phyloP scores from a whole-genome alignment of 2,329 filamentous ascomycete species.

The Trichothecium roseum region DNA sequence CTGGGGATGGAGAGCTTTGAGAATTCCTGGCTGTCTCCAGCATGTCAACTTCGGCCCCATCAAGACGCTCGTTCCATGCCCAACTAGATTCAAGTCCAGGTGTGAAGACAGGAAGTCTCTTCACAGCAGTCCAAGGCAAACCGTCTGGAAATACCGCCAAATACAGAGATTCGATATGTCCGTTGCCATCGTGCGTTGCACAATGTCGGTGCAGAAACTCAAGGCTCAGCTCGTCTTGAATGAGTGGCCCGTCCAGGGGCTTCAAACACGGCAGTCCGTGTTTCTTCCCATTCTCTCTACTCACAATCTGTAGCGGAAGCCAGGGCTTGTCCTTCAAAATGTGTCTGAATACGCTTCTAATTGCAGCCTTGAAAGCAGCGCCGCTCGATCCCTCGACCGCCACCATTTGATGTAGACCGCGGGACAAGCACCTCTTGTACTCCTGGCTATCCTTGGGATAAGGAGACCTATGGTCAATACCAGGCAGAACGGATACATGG shows the following conservation, averaged over 20 bases:
- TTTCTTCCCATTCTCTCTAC: slow-evolving; percentile 44
- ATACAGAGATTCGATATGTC: slow-evolving; percentile 48
- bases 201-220: slow-evolving; percentile 43
- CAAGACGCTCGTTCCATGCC: slow-evolving; percentile 39
- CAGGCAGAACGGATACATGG: slow-evolving; percentile 48
- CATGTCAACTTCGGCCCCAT: slow-evolving; percentile 22
- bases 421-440: slow-evolving; percentile 50
- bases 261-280: slow-evolving; percentile 49
- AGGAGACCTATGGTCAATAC: slow-evolving; percentile 42
- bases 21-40: slow-evolving; percentile 19
- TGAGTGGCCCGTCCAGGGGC: slow-evolving; percentile 34
- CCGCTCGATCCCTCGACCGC: slow-evolving; percentile 39
- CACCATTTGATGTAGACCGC: slow-evolving; percentile 47
- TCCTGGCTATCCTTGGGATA: slow-evolving; percentile 52
- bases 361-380: slow-evolving; percentile 36
- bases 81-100: slow-evolving; percentile 45
- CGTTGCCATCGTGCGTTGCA: slow-evolving; percentile 42
- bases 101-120: slow-evolving; percentile 34
- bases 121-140: slow-evolving; percentile 45
- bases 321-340: slow-evolving; percentile 40
- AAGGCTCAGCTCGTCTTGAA: slow-evolving; percentile 32
- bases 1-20: slow-evolving; percentile 13
- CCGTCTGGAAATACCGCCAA: slow-evolving; percentile 44
- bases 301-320: slow-evolving; percentile 48
- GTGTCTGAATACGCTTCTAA: slow-evolving; percentile 36